Evolutionary conservation across 768 basidiomycete species (phyloP), one percentile per base, ranked within the genome.

Genomic region (Pleurotus djamor): DNA sequence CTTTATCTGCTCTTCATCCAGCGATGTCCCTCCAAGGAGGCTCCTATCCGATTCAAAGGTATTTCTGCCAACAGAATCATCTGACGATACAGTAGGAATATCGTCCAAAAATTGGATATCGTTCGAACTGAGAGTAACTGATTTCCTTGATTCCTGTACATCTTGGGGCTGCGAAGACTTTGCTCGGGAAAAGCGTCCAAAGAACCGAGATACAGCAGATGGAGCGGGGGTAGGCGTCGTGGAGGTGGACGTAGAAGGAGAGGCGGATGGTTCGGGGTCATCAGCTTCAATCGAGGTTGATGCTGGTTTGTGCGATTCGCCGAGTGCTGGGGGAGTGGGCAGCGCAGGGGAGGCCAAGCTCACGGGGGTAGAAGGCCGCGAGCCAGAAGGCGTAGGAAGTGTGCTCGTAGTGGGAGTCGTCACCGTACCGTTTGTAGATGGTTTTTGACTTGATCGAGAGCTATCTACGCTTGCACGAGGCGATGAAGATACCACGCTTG

Each of bases 31-130:
- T 17, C 38, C 54, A 21, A 56, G 54, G 28, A 56, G 54, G 54
- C 41, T 47, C n/a, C 45, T 56, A 33, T 50, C 49, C 10, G 49
- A 32, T 12, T 35, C 49, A 17, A 33, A 50, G 7, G 28, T 33
- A 56, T 43, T 41, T 32, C 13, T 13, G 10, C 28, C 54, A 2
- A n/a, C 54, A 16, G 28, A 56, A 5, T 38, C 54, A 56, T 55
- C 54, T 16, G 54, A 56, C 3, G 54, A 21, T 28, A 44, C 16
- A 21, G 33, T 32, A 41, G 54, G 54, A 3, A 83, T 80, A 68
- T 87, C 89, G 36, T 83, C 84, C 16, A 96, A 78, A 67, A 90
- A 95, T 63, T 92, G 88, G 33, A 96, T 77, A 68, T 96, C 94
- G 59, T 91, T 86, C 1, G 83, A 77, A 13, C 91, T 91, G 14